phyloP scores from a whole-genome alignment of 1,284 basidiomycete genomes.

The Coriolopsis trogii region DNA sequence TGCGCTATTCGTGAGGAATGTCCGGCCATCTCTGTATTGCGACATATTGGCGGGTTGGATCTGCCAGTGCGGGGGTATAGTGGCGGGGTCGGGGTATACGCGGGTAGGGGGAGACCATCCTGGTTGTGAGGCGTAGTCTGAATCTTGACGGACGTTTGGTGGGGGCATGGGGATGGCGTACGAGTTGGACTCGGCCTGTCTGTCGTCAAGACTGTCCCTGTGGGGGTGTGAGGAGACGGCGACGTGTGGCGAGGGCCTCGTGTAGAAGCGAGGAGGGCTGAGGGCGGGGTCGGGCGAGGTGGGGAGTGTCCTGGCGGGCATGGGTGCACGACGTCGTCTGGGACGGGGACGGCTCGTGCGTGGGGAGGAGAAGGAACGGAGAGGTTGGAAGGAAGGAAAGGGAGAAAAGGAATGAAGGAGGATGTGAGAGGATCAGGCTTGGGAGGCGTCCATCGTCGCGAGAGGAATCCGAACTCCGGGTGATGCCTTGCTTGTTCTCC shows the following conservation, averaged over 20 bases:
- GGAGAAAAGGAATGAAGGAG: slow-evolving; percentile 9
- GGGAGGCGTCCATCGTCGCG: slow-evolving; percentile 6
- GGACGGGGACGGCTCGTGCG: slow-evolving; percentile 1
- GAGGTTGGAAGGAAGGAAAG: slow-evolving; percentile 12
- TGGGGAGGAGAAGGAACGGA: slow-evolving; percentile 16
- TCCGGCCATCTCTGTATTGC: slow-evolving; percentile 15
- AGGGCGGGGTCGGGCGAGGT: slow-evolving; percentile 12
- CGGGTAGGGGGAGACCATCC: slow-evolving; percentile 17
- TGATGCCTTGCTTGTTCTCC: slow-evolving; percentile 3
- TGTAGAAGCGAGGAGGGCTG: slow-evolving; percentile 21
- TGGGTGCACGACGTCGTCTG: slow-evolving; percentile 1
- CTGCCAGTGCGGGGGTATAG: slow-evolving; percentile 25
- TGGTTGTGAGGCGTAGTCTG: slow-evolving; percentile 13
- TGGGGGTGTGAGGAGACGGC: slow-evolving; percentile 6
- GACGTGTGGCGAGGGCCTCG: slow-evolving; percentile 4
- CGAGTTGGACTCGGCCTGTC: slow-evolving; percentile 3
- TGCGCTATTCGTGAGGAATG: slow-evolving; percentile 9
- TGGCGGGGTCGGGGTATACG: slow-evolving; percentile 23
- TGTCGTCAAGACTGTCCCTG: slow-evolving; percentile 16
- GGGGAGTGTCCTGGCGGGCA: slow-evolving; percentile 21
- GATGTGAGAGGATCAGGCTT: slow-evolving; percentile 12
- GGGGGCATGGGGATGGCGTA: slow-evolving; percentile 18
- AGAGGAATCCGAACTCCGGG: slow-evolving; percentile 12
- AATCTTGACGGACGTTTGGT: slow-evolving; percentile 17
- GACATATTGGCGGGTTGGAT: slow-evolving; percentile 11